Evolutionary conservation across 805 yeast species (phyloP).

Genomic region (Diddensiella santjacobensis): DNA sequence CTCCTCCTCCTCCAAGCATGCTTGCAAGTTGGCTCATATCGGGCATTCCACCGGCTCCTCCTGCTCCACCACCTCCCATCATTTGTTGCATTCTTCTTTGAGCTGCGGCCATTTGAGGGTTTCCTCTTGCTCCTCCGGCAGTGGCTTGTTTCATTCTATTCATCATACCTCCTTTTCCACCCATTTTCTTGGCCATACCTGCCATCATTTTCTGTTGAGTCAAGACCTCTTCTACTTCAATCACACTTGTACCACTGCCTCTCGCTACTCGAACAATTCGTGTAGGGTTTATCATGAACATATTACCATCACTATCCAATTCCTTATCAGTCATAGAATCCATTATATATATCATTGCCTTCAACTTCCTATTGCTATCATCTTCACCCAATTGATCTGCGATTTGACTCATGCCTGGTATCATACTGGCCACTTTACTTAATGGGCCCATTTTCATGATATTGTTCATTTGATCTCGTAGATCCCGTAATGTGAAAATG

Average conservation of each 20-base stretch:
- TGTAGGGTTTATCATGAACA: slow-evolving; percentile 75
- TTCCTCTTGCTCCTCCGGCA: slow-evolving; percentile 32
- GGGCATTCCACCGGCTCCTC: slow-evolving; percentile 62
- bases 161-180: slow-evolving; percentile 53
- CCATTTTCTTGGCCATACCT: slow-evolving; percentile 74
- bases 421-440: slow-evolving; percentile 90
- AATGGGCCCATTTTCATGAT: slow-evolving; percentile 96
- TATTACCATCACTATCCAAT: slow-evolving; percentile 81
- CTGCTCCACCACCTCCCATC: slow-evolving; percentile 48
- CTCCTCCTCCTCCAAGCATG: slow-evolving; percentile 55
- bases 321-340: slow-evolving; percentile 95
- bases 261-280: slow-evolving; percentile 87
- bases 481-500: slow-evolving; percentile 83
- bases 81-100: slow-evolving; percentile 44
- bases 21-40: slow-evolving; percentile 47
- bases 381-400: slow-evolving; percentile 88
- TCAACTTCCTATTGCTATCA: slow-evolving; percentile 79
- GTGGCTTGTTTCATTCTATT: slow-evolving; percentile 37
- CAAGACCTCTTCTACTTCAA: slow-evolving; percentile 89
- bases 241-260: slow-evolving; percentile 89
- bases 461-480: slow-evolving; percentile 92
- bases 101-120: slow-evolving; percentile 43
- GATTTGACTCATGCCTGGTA: slow-evolving; percentile 84
- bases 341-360: slow-evolving; percentile 84
- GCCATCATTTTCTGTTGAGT: slow-evolving; percentile 94